phyloP scores from a whole-genome alignment of 768 basidiomycete species.

The Calocybe cyanea region DNA sequence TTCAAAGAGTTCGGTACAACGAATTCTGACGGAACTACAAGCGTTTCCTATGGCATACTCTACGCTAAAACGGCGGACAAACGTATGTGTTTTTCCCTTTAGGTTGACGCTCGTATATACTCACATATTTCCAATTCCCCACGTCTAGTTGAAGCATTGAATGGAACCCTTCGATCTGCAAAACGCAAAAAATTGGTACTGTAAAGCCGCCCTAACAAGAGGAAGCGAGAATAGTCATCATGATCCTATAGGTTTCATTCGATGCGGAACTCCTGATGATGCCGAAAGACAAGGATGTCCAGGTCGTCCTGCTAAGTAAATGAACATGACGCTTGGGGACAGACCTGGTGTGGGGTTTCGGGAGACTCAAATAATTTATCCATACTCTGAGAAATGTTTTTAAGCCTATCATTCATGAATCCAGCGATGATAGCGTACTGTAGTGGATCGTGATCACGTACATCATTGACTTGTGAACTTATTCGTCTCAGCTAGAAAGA shows the following conservation, averaged over 20 bases:
- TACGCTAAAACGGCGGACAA: constrained; percentile 47
- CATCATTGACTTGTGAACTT: too few relatives aligned
- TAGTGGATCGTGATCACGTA: too few relatives aligned
- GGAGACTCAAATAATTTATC: too few relatives aligned
- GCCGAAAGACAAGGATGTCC: constrained; percentile 46
- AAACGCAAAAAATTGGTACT: constrained; percentile 47
- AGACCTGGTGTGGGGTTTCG: neutral
- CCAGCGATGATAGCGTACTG: too few relatives aligned
- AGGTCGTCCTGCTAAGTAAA: constrained; percentile 35
- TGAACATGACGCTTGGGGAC: constrained; percentile 2
- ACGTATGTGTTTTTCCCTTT: constrained; percentile 32
- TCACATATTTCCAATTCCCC: neutral
- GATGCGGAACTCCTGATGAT: constrained; percentile 46
- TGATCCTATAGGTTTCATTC: constrained; percentile 32
- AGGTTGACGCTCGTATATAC: too few relatives aligned
- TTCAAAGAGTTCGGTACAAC: constrained; percentile 39
- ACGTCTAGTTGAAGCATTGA: constrained; percentile 43
- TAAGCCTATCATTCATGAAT: too few relatives aligned
- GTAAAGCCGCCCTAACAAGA: neutral
- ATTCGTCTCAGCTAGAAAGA: too few relatives aligned
- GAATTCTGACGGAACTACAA: constrained; percentile 34
- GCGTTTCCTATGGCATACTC: constrained; percentile 38
- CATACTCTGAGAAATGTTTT: too few relatives aligned
- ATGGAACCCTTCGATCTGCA: constrained; percentile 43
- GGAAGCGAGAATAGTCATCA: neutral